Base-by-base conservation (phyloP, 768 basidiomycete genomes). In the Pleurotus tuber-regium region DNA sequence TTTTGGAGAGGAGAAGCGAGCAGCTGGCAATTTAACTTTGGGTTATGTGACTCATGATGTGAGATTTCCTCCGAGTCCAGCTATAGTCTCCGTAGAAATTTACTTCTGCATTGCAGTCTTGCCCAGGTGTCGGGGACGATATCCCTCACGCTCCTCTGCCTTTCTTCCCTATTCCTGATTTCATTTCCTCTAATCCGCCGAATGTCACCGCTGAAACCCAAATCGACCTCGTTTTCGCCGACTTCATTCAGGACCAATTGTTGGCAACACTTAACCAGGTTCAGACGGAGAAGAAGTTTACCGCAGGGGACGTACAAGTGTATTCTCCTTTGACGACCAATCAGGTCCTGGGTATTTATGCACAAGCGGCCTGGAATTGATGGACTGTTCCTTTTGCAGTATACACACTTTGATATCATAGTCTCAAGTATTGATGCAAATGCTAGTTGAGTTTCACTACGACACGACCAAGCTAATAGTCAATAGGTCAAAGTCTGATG, bases 31-130 rank as follows among this genome's bases (percentile, higher is more conserved):
- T 53, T 64, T 82, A 60, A 88, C 87, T 1, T 66, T 83, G 16
- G 89, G 90, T 54, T 91, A 91, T 60, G 87, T 91, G 19, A 91
- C 89, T 4, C 58, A 65, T 1, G 87, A 89, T 63, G 82, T 86
- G 57, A 61, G 82, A n/a, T n/a, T n/a, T 63, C 3, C 12, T 39
- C 18, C 11, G 26, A n/a, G 36, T 19, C 38, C 29, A 33, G 18
- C 6, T 30, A 3, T 38, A 38, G 6, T 57, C 23, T 28, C 25
- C 25, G n/a, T n/a, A 8, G 8, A 7, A 35, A 31, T 43, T 28
- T 16, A 14, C 43, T 29, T 42, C 12, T 2, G 39, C 16, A 43
- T 53, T 33, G 0, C 50, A 83, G 87, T 69, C 79, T 1, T 91
- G 90, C 62, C 84, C 87, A 1, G 87, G 84, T 2, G 66, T 80